Conservation (phyloP, 2,329 filamentous ascomycete genomes). For the Calonectria fujianensis region DNA sequence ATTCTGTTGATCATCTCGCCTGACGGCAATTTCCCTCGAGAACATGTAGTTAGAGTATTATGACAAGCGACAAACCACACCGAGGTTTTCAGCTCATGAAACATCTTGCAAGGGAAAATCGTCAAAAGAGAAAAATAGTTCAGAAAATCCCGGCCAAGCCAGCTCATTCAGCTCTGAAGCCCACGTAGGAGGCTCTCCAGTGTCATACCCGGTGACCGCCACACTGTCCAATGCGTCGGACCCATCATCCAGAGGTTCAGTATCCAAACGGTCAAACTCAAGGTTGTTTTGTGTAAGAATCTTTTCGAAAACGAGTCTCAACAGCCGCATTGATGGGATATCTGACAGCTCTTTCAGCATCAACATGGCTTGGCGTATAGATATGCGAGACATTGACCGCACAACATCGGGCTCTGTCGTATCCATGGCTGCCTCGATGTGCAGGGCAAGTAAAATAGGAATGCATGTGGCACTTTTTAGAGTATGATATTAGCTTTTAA, state of each 20-base stretch:
- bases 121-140: neutral
- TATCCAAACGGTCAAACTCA: neutral
- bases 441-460: neutral
- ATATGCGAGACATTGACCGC: slow-evolving; percentile 8
- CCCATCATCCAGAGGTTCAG: neutral
- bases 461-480: neutral
- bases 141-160: neutral
- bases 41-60: no score
- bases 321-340: neutral
- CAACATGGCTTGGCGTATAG: neutral
- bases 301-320: neutral
- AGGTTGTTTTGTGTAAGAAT: neutral
- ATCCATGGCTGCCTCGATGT: neutral
- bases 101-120: neutral
- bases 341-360: neutral
- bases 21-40: no score
- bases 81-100: neutral
- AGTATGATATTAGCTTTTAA: neutral
- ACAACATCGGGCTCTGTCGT: neutral
- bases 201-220: no score
- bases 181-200: neutral
- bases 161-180: neutral
- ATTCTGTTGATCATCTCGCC: no score
- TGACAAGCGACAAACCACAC: neutral
- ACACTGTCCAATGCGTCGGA: neutral